Percentiles rank a stretch among this genome's conserved stretches.
Conservation (phyloP, 1,139 yeast genomes). For the Hemisphaericaspora xylanilytica region DNA sequence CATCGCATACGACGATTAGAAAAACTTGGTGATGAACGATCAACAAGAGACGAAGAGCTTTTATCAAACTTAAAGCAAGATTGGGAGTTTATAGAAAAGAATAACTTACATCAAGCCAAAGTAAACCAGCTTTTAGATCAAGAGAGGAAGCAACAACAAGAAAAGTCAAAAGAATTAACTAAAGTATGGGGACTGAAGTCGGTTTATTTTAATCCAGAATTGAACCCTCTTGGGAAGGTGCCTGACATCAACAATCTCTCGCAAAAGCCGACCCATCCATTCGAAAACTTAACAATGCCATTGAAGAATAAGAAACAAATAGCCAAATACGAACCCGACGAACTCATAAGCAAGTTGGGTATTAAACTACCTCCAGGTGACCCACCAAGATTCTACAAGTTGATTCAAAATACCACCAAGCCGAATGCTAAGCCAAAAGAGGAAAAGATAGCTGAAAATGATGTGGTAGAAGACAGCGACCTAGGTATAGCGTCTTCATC, state of each 20-base stretch:
- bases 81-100: conserved; percentile 39
- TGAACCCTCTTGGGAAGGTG: conserved; percentile 46
- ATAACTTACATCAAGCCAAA: conserved; percentile 33
- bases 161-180: conserved; percentile 18
- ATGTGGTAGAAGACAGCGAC: no score
- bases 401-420: conserved; percentile 29
- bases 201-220: conserved; percentile 45
- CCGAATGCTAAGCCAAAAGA: conserved; percentile 3
- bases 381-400: conserved; percentile 42
- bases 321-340: conserved; percentile 24
- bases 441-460: background rate
- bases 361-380: conserved; percentile 37
- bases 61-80: conserved; percentile 32
- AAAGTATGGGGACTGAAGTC: conserved; percentile 41
- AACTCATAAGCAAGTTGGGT: conserved; percentile 23
- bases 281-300: conserved; percentile 30
- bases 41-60: conserved; percentile 23
- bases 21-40: conserved; percentile 10
- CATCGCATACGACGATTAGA: conserved; percentile 29
- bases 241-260: conserved; percentile 20
- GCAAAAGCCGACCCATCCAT: conserved; percentile 4
- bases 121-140: conserved; percentile 23
- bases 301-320: conserved; percentile 15
- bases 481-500: no score
- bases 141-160: conserved; percentile 17